Conservation (phyloP, 768 basidiomycete genomes). For the Phlegmacium glaucopus region DNA sequence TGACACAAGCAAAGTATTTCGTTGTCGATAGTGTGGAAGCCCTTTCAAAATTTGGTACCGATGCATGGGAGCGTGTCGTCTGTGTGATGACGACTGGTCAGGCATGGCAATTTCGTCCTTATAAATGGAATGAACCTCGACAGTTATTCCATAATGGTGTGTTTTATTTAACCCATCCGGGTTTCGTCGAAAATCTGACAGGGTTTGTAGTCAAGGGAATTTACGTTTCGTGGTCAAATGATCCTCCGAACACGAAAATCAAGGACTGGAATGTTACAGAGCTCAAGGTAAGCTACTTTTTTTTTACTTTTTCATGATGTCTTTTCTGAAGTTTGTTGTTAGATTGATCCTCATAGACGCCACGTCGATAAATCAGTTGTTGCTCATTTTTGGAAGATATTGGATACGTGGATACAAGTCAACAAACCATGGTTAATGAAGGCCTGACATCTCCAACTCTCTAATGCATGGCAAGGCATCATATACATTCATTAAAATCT, state of each 20-base stretch:
- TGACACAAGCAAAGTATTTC: conserved; percentile 65
- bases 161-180: conserved; percentile 9
- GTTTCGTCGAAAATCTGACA: background rate
- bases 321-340: background rate
- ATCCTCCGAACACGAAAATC: conserved; percentile 83
- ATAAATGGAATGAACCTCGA: conserved; percentile 95
- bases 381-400: conserved; percentile 91
- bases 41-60: conserved; percentile 84
- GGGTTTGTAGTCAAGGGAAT: conserved; percentile 79
- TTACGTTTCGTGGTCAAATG: conserved; percentile 92
- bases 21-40: conserved; percentile 94
- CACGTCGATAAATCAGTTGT: conserved; percentile 95
- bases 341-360: conserved; percentile 89
- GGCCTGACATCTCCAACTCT: conserved; percentile 7
- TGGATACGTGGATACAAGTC: conserved; percentile 80
- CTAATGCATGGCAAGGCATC: background rate
- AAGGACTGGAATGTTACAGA: conserved; percentile 98
- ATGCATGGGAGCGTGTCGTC: conserved; percentile 95
- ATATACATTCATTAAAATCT: background rate
- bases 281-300: conserved; percentile 62
- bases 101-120: conserved; percentile 95
- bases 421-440: conserved; percentile 77
- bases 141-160: conserved; percentile 91
- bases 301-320: background rate
- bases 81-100: conserved; percentile 99